Evolutionary conservation across 257 asterid genomes (phyloP), one percentile per base, ranked within the genome.

Genomic region (Vinca minor): DNA sequence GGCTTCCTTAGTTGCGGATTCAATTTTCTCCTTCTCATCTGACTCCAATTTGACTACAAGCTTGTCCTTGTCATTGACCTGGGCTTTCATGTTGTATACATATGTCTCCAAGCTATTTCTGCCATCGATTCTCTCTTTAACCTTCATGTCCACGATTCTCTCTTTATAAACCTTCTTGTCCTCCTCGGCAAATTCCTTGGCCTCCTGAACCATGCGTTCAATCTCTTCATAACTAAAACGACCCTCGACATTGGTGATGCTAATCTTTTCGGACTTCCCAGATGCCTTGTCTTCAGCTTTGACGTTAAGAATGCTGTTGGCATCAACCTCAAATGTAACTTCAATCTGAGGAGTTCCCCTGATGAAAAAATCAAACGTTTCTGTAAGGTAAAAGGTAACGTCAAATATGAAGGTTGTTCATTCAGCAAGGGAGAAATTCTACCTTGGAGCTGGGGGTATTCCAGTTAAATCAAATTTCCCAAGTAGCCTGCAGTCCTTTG

Each of bases 261-360:
- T 77, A 18, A 84, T 84, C 80, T 84, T 77, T 66, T 84, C 85
- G 8, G 80, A 74, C 44, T 77, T 75, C 15, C 81, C 83, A 21
- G 85, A 72, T 55, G 87, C 89, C 71, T 81, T 84, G 71, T 84
- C 89, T 46, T 81, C 87, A 1, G 89, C 89, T 66, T 70, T 79
- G n/a, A 83, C 85, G 34, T 81, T 78, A 8, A 83, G 74, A 34
- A 89, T 89, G 44, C 95, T 91, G 15, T 89, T 85, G 59, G 95
- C 89, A 38, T 87, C 97, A 0, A 87, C 94, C 60, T 87, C 95
- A 17, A 89, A 89, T 8, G 97, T 89, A 0, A 89, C 95, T 66
- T 89, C 96, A 1, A 87, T 89, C 64, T 89, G 95, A 65, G 96
- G 94, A 36, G 93, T 84, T 56, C 96, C 96, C 80, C 94, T 87